Percentiles rank a stretch among this genome's conserved stretches.
Evolutionary conservation across 345 rosid species (phyloP).

Genomic region (Pugionium dolabratum): DNA sequence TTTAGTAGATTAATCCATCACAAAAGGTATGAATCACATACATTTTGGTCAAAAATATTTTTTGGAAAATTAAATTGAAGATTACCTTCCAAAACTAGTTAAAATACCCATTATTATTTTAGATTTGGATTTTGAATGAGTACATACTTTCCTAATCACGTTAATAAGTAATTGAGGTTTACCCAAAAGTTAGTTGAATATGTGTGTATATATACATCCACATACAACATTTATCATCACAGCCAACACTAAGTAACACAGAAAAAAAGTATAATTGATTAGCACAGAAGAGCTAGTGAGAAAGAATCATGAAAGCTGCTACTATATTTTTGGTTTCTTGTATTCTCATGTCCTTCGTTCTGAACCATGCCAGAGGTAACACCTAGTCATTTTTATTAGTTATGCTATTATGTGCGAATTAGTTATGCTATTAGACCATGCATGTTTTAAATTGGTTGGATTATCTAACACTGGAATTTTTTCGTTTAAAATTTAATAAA

Average conservation of each 20-base stretch:
- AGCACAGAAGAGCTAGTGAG: not conserved
- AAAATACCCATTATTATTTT: not conserved
- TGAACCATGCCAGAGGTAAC: conserved; percentile 32
- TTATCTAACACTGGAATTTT: not conserved
- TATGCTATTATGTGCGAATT: not conserved
- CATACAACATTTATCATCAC: conserved; percentile 8
- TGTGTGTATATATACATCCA: not conserved
- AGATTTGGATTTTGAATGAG: conserved; percentile 5
- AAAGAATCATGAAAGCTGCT: conserved; percentile 27
- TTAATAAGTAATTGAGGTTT: not conserved
- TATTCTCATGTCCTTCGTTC: conserved; percentile 19
- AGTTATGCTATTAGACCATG: not conserved
- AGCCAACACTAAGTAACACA: not conserved
- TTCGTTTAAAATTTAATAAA: not conserved
- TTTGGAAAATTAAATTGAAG: not conserved
- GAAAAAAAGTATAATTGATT: not conserved
- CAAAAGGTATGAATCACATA: not conserved
- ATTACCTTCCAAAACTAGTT: conserved; percentile 10
- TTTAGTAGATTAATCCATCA: not conserved
- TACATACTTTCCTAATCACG: not conserved
- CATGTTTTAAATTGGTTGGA: not conserved
- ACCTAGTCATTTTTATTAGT: not conserved
- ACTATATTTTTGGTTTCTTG: conserved; percentile 28
- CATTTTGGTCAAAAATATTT: not conserved
- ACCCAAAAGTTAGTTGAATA: conserved; percentile 3